These are phyloP conservation scores for Hypoxylon perforatum DNA, from an alignment of 495 filamentous ascomycete genomes.

Conservation along the genomic window DNA sequence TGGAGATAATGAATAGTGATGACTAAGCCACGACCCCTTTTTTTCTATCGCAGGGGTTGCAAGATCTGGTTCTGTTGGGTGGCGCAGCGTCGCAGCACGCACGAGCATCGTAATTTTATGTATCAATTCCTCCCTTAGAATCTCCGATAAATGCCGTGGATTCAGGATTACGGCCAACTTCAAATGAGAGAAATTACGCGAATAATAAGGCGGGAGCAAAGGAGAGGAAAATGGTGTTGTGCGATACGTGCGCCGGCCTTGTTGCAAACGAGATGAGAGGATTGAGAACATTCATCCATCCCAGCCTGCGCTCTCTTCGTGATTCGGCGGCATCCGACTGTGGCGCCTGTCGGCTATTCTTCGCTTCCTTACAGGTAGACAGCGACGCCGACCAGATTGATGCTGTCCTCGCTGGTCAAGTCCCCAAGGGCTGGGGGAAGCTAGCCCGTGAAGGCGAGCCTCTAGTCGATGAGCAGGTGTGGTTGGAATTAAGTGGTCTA, in stretches of 20 bases:
- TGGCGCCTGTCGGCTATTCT: constrained; percentile 28
- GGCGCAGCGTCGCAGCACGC: too few relatives aligned
- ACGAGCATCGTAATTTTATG: too few relatives aligned
- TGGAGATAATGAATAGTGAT: too few relatives aligned
- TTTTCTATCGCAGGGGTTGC: too few relatives aligned
- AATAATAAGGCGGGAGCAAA: not conserved
- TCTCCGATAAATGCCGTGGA: too few relatives aligned
- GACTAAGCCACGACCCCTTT: too few relatives aligned
- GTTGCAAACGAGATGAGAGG: constrained; percentile 15
- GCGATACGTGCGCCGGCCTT: constrained; percentile 18
- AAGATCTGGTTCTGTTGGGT: too few relatives aligned
- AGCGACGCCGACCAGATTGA: not conserved
- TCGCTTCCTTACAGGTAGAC: constrained; percentile 5
- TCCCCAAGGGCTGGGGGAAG: not conserved
- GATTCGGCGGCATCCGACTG: constrained; percentile 28
- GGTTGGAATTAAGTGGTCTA: constrained; percentile 13
- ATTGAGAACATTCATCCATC: constrained; percentile 6
- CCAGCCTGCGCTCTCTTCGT: constrained; percentile 28
- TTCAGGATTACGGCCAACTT: not conserved
- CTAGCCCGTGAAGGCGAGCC: constrained; percentile 5
- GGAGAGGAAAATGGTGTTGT: constrained; percentile 20
- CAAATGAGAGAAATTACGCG: not conserved
- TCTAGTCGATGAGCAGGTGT: constrained; percentile 22
- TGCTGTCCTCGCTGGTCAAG: constrained; percentile 23
- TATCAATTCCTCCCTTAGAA: too few relatives aligned